A percentile compares a stretch with the other conserved stretches of the same genome.
Conservation (phyloP, 192 early-diverging fungal genomes). For the Gamsiella multidivaricata region DNA sequence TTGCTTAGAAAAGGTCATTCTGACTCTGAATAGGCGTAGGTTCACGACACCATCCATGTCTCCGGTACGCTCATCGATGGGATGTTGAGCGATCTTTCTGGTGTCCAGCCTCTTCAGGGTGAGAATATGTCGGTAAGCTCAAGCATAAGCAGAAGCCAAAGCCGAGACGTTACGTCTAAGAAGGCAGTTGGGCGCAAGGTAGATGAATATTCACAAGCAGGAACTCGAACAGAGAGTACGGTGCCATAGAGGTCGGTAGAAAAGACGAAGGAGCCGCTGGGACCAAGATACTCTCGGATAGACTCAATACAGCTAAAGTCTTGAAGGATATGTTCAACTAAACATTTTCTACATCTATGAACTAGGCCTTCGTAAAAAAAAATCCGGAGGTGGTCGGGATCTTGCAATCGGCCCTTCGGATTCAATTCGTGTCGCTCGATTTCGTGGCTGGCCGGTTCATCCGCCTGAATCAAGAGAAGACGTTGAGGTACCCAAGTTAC, state of each 20-base stretch:
- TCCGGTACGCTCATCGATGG: conserved; percentile 1
- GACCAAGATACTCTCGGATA: conserved; percentile 1
- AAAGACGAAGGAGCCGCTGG: conserved; percentile 6
- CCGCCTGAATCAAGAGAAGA: no score
- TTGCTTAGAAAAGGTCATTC: background rate
- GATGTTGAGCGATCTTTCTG: background rate
- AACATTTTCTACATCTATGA: background rate
- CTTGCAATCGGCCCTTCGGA: background rate
- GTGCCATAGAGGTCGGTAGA: conserved; percentile 4
- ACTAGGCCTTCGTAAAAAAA: background rate
- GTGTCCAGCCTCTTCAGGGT: conserved; percentile 10
- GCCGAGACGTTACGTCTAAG: background rate
- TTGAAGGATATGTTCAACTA: conserved; percentile 15
- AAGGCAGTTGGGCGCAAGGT: background rate
- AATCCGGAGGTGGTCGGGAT: background rate
- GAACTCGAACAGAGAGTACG: background rate
- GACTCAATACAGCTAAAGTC: background rate
- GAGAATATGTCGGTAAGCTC: conserved; percentile 4
- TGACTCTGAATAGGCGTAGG: background rate
- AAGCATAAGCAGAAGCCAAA: conserved; percentile 1
- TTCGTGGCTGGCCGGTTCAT: background rate
- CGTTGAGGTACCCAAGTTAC: background rate
- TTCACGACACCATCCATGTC: background rate
- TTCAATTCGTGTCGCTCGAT: conserved; percentile 2
- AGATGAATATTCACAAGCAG: background rate